These are phyloP conservation scores for Lachnum nothofagi DNA, from an alignment of 2,329 filamentous ascomycete species.

Conservation along the genomic window DNA sequence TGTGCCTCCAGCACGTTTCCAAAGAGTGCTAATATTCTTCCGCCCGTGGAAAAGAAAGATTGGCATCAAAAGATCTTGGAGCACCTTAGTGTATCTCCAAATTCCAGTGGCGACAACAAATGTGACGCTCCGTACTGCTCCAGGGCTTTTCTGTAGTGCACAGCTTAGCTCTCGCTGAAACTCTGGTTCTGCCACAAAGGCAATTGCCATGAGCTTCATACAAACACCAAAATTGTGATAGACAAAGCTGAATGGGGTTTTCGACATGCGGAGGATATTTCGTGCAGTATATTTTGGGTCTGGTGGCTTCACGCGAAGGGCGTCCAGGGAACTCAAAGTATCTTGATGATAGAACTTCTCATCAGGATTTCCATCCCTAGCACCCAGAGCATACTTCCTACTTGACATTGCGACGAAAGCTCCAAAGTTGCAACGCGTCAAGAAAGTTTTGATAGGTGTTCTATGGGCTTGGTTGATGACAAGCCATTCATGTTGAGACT, in stretches of 20 bases:
- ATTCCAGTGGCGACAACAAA: conserved; percentile 37
- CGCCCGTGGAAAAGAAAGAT: conserved; percentile 40
- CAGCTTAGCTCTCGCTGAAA: conserved; percentile 41
- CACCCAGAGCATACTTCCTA: conserved; percentile 15
- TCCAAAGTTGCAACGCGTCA: conserved; percentile 24
- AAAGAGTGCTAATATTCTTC: conserved; percentile 42
- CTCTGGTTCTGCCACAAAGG: conserved; percentile 41
- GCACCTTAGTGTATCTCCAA: conserved; percentile 43
- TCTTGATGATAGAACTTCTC: conserved; percentile 13
- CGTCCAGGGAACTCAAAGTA: conserved; percentile 10
- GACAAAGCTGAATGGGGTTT: conserved; percentile 33
- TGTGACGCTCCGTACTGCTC: conserved; percentile 35
- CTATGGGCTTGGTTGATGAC: conserved; percentile 18
- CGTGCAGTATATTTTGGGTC: conserved; percentile 6
- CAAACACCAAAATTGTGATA: conserved; percentile 27
- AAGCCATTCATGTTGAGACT: conserved; percentile 21
- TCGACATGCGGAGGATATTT: conserved; percentile 29
- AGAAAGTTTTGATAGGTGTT: conserved; percentile 17
- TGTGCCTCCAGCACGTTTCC: conserved; percentile 45
- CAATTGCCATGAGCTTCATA: conserved; percentile 41
- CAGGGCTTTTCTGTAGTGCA: conserved; percentile 35
- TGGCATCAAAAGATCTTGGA: conserved; percentile 38
- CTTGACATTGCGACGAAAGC: conserved; percentile 23
- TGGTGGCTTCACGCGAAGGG: conserved; percentile 11
- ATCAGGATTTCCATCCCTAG: conserved; percentile 10